These are phyloP conservation scores for Cordyceps javanica DNA, from an alignment of 2,329 filamentous ascomycete genomes.

Conservation along the genomic window DNA sequence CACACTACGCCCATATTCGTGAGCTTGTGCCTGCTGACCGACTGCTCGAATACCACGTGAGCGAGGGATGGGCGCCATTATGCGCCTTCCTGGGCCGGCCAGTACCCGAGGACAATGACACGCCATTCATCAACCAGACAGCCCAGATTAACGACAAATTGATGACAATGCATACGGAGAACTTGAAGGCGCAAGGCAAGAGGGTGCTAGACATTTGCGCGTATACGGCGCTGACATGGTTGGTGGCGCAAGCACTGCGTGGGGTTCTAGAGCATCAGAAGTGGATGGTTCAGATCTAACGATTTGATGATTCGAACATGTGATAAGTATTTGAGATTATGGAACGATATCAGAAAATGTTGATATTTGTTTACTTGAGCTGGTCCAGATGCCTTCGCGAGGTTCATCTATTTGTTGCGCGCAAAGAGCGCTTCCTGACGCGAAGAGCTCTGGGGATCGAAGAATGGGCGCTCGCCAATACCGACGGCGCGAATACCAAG, in stretches of 20 bases:
- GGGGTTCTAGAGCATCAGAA: background rate
- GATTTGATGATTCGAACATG: background rate
- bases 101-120: constrained; percentile 17
- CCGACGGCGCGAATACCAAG: constrained; percentile 45
- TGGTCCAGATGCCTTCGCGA: background rate
- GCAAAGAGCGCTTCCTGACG: constrained; percentile 1
- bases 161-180: background rate
- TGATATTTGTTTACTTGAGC: background rate
- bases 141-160: constrained; percentile 11
- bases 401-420: background rate
- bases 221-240: constrained; percentile 1
- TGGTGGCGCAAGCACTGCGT: background rate
- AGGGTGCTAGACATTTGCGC: constrained; percentile 2
- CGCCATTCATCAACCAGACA: constrained; percentile 13
- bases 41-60: constrained; percentile 20
- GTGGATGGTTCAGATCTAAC: background rate
- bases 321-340: background rate
- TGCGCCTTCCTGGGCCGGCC: constrained; percentile 20
- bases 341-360: background rate
- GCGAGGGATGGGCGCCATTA: constrained; percentile 21
- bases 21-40: constrained; percentile 13
- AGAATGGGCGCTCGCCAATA: constrained; percentile 48
- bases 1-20: constrained; percentile 19
- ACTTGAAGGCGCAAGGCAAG: constrained; percentile 3
- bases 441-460: constrained; percentile 37